Evolutionary conservation across 352 stramenopile genomes (phyloP).

Genomic region (Thalassiosira ordinaria): DNA sequence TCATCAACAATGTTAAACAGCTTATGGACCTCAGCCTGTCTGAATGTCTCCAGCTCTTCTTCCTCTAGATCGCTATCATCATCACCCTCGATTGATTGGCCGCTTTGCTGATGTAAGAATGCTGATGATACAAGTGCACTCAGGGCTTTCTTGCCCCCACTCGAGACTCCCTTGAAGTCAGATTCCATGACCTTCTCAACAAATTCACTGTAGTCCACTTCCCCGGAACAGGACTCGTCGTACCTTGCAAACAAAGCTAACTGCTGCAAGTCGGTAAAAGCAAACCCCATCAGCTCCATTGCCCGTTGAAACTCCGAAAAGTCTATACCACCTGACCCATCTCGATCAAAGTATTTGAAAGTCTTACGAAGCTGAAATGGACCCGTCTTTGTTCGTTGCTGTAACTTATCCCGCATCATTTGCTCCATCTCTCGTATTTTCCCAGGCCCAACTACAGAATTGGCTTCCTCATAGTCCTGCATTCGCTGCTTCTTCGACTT

Average conservation of each 20-base stretch:
- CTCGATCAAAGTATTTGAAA: conserved; percentile 77
- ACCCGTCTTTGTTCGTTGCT: conserved; percentile 70
- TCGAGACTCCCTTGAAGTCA: conserved; percentile 64
- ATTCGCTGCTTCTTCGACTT: conserved; percentile 57
- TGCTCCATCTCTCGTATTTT: conserved; percentile 75
- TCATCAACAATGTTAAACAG: conserved; percentile 59
- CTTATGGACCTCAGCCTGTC: conserved; percentile 55
- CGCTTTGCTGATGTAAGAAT: conserved; percentile 48
- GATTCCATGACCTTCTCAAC: conserved; percentile 71
- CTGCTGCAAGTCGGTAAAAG: conserved; percentile 72
- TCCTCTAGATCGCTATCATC: conserved; percentile 68
- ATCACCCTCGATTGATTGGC: conserved; percentile 45
- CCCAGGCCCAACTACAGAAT: conserved; percentile 56
- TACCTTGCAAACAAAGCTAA: conserved; percentile 71
- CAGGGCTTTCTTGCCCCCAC: conserved; percentile 48
- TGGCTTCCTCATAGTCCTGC: conserved; percentile 68
- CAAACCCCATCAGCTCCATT: conserved; percentile 77
- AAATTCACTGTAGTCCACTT: conserved; percentile 73
- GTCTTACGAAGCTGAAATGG: conserved; percentile 72
- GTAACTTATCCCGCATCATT: conserved; percentile 76
- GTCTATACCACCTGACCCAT: conserved; percentile 70
- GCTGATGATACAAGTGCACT: conserved; percentile 56
- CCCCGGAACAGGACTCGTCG: conserved; percentile 65
- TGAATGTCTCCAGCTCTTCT: conserved; percentile 57
- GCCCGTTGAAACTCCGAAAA: conserved; percentile 72